These are phyloP conservation scores for Rosa persica DNA, from an alignment of 306 rosid species.

Conservation along the genomic window DNA sequence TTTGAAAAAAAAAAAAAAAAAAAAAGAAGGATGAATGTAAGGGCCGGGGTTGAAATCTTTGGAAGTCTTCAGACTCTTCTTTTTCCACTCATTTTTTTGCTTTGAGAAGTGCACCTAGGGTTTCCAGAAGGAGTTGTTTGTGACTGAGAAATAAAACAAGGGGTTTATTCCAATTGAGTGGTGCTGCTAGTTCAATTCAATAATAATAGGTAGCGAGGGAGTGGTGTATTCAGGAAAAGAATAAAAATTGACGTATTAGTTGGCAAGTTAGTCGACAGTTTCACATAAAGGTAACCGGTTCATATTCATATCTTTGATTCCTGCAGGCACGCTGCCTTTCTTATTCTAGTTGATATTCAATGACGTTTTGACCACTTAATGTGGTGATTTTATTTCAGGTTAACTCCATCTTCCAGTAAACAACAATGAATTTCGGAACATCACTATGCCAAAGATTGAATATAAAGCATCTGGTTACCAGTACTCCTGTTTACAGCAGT, in stretches of 20 bases:
- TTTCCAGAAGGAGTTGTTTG: no score
- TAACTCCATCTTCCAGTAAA: neutral
- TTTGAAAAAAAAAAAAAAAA: no score
- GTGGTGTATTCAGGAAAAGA: neutral
- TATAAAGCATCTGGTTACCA: conserved; percentile 59
- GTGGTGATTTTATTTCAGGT: conserved; percentile 24
- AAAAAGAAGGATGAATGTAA: neutral
- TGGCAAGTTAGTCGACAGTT: neutral
- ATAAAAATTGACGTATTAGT: neutral
- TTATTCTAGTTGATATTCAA: neutral
- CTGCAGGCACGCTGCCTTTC: neutral
- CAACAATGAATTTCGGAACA: conserved; percentile 54
- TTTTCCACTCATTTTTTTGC: neutral
- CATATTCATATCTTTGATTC: neutral
- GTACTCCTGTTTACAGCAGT: conserved; percentile 56
- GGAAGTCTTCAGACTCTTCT: neutral
- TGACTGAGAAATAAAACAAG: no score
- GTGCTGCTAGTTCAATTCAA: neutral
- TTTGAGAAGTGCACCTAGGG: neutral
- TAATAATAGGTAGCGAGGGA: neutral
- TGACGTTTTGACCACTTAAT: neutral
- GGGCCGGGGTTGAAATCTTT: neutral
- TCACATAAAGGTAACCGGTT: neutral
- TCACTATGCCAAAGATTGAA: conserved; percentile 62
- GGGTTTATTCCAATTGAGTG: neutral